phyloP scores from a whole-genome alignment of 148 eudicot genomes.

The Nyssa sinensis region DNA sequence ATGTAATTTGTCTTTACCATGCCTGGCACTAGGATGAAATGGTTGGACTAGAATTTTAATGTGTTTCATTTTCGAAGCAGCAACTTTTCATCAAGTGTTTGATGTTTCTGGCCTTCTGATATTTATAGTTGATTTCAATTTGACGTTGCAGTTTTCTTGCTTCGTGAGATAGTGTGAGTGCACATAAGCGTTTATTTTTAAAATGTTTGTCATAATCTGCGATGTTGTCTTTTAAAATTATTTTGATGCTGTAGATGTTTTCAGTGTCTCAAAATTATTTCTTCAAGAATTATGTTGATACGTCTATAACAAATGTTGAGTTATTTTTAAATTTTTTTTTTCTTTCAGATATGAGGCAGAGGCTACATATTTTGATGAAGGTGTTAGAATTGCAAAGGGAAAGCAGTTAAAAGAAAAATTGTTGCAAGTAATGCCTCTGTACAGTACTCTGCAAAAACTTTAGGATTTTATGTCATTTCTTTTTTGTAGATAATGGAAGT shows the following conservation, averaged over 20 bases:
- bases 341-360: constrained; percentile 77
- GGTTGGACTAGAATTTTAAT: too few species aligned
- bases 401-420: constrained; percentile 82
- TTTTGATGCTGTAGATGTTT: not conserved
- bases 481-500: not conserved
- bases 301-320: constrained; percentile 5
- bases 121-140: not conserved
- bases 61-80: too few species aligned
- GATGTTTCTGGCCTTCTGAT: too few species aligned
- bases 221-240: not conserved
- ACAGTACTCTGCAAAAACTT: not conserved
- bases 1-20: too few species aligned
- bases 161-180: not conserved
- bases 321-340: not conserved
- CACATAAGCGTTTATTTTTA: not conserved
- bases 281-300: constrained; percentile 10
- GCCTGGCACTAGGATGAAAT: too few species aligned
- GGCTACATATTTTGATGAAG: constrained; percentile 82
- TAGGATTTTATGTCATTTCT: not conserved
- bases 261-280: not conserved
- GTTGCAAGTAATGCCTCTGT: constrained; percentile 52
- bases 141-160: not conserved
- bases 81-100: too few species aligned
- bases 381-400: constrained; percentile 76
- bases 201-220: not conserved